A percentile compares a stretch with the other conserved stretches of the same genome.
phyloP scores from a whole-genome alignment of 1,139 yeast genomes.

The Diutina ranongensis region DNA sequence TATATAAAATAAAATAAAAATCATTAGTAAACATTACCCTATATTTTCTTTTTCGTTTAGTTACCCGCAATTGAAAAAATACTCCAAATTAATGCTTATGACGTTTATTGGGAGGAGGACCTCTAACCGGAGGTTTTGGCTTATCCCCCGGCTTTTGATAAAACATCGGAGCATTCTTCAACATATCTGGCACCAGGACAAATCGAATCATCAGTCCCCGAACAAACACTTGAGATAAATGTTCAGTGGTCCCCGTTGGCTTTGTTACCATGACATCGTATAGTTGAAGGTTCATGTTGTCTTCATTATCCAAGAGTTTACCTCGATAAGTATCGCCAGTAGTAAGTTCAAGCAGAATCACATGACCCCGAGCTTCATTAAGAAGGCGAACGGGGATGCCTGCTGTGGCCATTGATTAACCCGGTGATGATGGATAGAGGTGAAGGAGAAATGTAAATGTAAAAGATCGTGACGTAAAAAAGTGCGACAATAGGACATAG shows the following conservation, averaged over 20 bases:
- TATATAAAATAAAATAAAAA: no score
- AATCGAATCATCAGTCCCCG: constrained; percentile 87
- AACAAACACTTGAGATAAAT: constrained; percentile 77
- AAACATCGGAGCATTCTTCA: constrained; percentile 80
- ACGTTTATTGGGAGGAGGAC: constrained; percentile 29
- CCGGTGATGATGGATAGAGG: background rate
- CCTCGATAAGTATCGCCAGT: constrained; percentile 88
- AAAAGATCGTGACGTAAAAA: no score
- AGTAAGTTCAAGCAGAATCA: constrained; percentile 69
- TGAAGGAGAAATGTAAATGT: background rate
- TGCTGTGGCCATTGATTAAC: constrained; percentile 14
- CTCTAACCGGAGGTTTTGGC: constrained; percentile 63
- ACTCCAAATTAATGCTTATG: background rate
- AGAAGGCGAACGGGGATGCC: constrained; percentile 81
- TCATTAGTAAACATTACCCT: no score
- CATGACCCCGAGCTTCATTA: constrained; percentile 85
- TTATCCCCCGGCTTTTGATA: constrained; percentile 49
- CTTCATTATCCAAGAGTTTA: constrained; percentile 72
- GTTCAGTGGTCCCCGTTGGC: constrained; percentile 59
- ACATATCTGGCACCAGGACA: constrained; percentile 79
- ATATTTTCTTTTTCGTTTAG: no score
- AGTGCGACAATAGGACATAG: background rate
- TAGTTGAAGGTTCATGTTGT: constrained; percentile 87
- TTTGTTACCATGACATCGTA: constrained; percentile 75
- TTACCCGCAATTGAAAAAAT: background rate